Base-by-base conservation (phyloP, 805 yeast species). In the Osmozyma mogii region DNA sequence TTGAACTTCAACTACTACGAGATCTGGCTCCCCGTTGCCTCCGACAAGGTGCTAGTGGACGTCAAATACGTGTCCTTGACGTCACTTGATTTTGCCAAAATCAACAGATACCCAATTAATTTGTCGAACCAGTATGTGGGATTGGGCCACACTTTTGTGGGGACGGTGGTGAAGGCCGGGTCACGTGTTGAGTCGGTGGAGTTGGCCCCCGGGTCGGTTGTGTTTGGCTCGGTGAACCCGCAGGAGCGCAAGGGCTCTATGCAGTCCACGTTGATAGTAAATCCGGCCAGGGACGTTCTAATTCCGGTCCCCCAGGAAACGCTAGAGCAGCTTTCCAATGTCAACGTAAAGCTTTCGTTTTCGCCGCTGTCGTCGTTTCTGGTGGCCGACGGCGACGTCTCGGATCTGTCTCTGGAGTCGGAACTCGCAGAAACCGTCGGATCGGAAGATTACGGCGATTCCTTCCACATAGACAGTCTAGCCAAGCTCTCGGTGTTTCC, bases 81-180 rank as follows among this genome's bases (percentile, higher is more conserved):
- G 43, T 82, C 89, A 3, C 61, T 71, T 28, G 94, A 82, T 45
- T 45, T 77, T 40, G 66, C 76, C 34, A 70, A 79, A 30, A 61
- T 72, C 45, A 71, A 74, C 44, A 67, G 73, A 22, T 76, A 74
- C 43, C 47, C 63, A 11, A 51, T 64, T 15, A 71, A 75, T 37
- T 52, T 72, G 30, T 67, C 72, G 22, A 70, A 73, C 23, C 71
- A 68, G 34, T 68, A 74, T 40, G 47, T 63, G 6, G 87, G 88
- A 6, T 50, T 78, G 17, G 92, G 92, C 1, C 70, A 80, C 42
- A 88, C 79, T 39, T 82, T 70, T 49, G 58, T 75, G 15, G 94
- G 94, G 14, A 55, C 56, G 4, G 57, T 82, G 17, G 60, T 62
- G 4, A 65, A 67, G 17, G 72, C 76, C 13, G 89, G 89, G 6